A percentile compares a stretch with the other conserved stretches of the same genome.
phyloP scores from a whole-genome alignment of 371 early-diverging fungal genomes.

The Mortierella sp. region DNA sequence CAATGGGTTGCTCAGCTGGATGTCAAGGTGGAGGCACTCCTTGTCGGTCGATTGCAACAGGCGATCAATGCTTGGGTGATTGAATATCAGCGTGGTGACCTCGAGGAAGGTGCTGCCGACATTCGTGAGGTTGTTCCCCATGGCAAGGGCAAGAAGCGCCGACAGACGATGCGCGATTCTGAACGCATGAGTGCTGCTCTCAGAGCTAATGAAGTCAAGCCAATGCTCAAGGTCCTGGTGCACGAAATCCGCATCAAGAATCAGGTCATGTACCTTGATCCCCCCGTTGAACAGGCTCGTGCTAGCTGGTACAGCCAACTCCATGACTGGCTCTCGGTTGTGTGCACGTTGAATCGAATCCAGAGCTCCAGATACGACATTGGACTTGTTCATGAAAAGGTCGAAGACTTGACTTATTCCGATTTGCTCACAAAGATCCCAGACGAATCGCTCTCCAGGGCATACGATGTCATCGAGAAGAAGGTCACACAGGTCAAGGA shows the following conservation, averaged over 20 bases:
- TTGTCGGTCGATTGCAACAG: constrained; percentile 80
- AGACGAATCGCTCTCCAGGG: constrained; percentile 73
- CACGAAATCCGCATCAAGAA: constrained; percentile 91
- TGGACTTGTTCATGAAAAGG: constrained; percentile 67
- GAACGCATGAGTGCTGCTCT: constrained; percentile 52
- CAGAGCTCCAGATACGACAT: constrained; percentile 94
- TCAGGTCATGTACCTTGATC: constrained; percentile 95
- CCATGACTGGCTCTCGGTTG: constrained; percentile 90
- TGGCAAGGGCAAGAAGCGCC: constrained; percentile 61
- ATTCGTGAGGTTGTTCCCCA: constrained; percentile 53
- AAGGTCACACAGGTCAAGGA: constrained; percentile 81
- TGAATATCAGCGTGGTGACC: constrained; percentile 71
- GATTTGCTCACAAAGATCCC: constrained; percentile 81
- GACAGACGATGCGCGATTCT: constrained; percentile 54
- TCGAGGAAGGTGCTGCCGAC: constrained; percentile 62
- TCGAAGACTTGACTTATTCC: constrained; percentile 72
- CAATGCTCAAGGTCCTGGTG: constrained; percentile 70
- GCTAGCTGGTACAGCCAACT: constrained; percentile 89
- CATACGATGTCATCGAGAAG: constrained; percentile 87
- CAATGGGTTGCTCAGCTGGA: constrained; percentile 90
- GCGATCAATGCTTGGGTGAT: constrained; percentile 84
- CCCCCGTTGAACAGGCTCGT: constrained; percentile 95
- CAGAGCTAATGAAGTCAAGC: constrained; percentile 64
- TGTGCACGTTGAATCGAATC: constrained; percentile 82
- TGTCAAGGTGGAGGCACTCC: constrained; percentile 80